These are phyloP conservation scores for Udeniomyces megalosporus DNA, from an alignment of 768 basidiomycete species.

Conservation along the genomic window DNA sequence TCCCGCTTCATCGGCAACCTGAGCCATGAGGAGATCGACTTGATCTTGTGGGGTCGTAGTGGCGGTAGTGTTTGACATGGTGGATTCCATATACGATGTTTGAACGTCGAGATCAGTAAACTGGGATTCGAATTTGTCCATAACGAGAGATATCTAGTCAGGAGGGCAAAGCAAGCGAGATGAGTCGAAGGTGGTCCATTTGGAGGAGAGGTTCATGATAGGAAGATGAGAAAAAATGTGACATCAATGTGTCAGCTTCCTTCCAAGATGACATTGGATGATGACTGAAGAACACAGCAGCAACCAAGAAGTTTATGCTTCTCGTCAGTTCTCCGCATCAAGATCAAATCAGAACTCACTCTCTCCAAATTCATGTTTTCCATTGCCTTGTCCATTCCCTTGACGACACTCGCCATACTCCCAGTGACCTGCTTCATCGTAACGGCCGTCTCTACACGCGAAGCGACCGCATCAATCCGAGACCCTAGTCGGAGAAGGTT, in stretches of 20 bases:
- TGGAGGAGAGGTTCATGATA: too few species aligned
- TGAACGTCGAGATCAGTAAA: conserved; percentile 96
- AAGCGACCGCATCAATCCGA: conserved; percentile 90
- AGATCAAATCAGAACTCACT: conserved; percentile 36
- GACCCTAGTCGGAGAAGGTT: conserved; percentile 80
- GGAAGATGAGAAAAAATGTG: too few species aligned
- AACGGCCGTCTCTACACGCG: conserved; percentile 91
- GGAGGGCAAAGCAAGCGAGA: not conserved
- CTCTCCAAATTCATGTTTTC: conserved; percentile 95
- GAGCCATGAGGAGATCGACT: conserved; percentile 75
- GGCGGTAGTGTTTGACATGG: conserved; percentile 85
- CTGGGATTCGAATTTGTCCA: conserved; percentile 97
- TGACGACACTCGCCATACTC: conserved; percentile 89
- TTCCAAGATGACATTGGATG: too few species aligned
- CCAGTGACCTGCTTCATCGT: conserved; percentile 88
- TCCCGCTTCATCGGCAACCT: conserved; percentile 92
- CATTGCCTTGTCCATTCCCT: conserved; percentile 98
- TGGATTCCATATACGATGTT: conserved; percentile 93
- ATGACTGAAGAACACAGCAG: too few species aligned
- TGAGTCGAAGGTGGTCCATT: not conserved
- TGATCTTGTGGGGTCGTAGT: conserved; percentile 92
- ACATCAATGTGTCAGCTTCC: too few species aligned
- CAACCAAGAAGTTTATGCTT: too few species aligned
- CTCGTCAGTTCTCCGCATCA: too few species aligned
- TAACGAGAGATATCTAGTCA: conserved; percentile 77